Base-by-base conservation (phyloP, 495 filamentous ascomycete genomes). In the Aspergillus leporis region DNA sequence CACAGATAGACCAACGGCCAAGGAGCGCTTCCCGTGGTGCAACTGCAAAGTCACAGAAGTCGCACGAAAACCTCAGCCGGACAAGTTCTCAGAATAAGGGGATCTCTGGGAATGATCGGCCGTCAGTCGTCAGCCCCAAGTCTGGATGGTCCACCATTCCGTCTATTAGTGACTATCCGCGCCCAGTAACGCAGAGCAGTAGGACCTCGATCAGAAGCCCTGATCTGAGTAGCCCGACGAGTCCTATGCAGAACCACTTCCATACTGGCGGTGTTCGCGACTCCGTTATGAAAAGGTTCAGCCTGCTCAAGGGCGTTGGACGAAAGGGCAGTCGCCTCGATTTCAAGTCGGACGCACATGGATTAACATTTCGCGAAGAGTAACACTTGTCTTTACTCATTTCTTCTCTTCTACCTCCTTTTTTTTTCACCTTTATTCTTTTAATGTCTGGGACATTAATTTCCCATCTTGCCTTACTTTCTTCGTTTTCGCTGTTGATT, bases 221-320 rank as follows among this genome's bases (percentile, higher is more conserved):
- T 30, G 32, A 53, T 8, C 4, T 38, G 30, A 41, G 16, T 14
- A 51, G 57, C 25, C 59, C 51, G 30, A 55, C 30, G 10, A 48
- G 46, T 23, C 16, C 43, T 19, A 2, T 9, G 19, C 43, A 22
- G 12, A 47, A 50, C 51, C 54, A 62, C 21, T 36, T 62, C 38
- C 58, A 62, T 46, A 23, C 53, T 19, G 58, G 63, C n/a, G 70
- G 68, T 36, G 69, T 71, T 51, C 70, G 75, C 41, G 78, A 80
- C 57, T 80, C 78, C 51, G 72, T 82, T 21, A 71, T 75, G 67
- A 80, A 74, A 55, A 67, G 77, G 59, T 76, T 79, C 63, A 80
- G 77, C 60, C 61, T 78, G 21, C 67, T 79, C 55, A 78, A 75
- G 59, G 76, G 75, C 13, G 72, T 80, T 51, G 71, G 75, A 21